Conservation (phyloP, 495 filamentous ascomycete genomes). For the Neurospora hispaniola region DNA sequence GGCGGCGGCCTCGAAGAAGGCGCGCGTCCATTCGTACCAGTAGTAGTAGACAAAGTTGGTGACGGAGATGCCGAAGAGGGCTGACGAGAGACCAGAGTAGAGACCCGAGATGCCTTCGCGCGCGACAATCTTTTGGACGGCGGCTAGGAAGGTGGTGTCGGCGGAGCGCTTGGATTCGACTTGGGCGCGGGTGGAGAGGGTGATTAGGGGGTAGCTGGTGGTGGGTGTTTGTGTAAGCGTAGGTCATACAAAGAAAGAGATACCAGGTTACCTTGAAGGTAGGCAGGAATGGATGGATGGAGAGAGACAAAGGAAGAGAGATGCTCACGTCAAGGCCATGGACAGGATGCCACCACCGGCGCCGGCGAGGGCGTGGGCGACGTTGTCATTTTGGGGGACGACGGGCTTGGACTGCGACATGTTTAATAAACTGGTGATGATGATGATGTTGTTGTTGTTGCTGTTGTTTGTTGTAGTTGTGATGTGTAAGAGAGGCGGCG, state of each 20-base stretch:
- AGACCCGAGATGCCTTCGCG: conserved; percentile 82
- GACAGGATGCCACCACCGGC: conserved; percentile 88
- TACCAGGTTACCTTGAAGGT: no score
- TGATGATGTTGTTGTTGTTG: not conserved
- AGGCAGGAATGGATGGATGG: no score
- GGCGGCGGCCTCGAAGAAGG: conserved; percentile 78
- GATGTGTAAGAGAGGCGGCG: not conserved
- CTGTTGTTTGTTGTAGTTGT: not conserved
- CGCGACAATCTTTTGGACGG: conserved; percentile 76
- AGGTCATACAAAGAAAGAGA: not conserved
- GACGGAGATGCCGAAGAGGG: conserved; percentile 92
- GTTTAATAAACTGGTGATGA: not conserved
- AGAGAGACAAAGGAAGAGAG: not conserved
- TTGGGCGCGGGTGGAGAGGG: conserved; percentile 92
- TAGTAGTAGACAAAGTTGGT: conserved; percentile 99
- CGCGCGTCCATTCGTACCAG: conserved; percentile 97
- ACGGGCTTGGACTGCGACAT: conserved; percentile 36
- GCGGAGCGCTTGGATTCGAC: conserved; percentile 85
- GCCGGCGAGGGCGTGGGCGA: conserved; percentile 79
- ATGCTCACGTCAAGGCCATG: conserved; percentile 78
- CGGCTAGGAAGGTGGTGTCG: conserved; percentile 67
- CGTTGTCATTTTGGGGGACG: conserved; percentile 72
- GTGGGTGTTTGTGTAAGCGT: conserved; percentile 4
- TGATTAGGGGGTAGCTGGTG: conserved; percentile 78
- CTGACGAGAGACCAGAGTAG: conserved; percentile 81